These are phyloP conservation scores for Trichoderma aggressivum DNA, from an alignment of 2,329 filamentous ascomycete species.

Conservation along the genomic window DNA sequence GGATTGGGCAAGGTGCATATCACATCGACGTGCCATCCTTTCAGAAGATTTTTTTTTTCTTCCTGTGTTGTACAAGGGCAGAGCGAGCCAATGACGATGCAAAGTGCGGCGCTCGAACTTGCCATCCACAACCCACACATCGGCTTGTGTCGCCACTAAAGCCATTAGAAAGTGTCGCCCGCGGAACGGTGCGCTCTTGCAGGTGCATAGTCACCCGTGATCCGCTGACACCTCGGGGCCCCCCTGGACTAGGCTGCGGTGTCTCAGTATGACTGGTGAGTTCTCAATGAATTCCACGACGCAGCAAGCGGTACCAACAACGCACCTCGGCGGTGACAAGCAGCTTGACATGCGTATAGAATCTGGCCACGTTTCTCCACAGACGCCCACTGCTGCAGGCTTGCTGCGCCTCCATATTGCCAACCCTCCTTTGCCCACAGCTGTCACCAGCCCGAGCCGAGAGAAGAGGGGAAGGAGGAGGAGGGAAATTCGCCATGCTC, in stretches of 20 bases:
- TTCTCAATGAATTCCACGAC: neutral
- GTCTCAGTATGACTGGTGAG: neutral
- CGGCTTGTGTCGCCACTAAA: conserved; percentile 17
- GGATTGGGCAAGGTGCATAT: conserved; percentile 1
- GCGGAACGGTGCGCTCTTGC: conserved; percentile 38
- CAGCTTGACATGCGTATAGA: conserved; percentile 24
- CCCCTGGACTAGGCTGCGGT: conserved; percentile 13
- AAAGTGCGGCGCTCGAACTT: neutral
- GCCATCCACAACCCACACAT: conserved; percentile 4
- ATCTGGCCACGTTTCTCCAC: conserved; percentile 30
- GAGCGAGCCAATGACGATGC: neutral
- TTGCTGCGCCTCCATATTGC: conserved; percentile 19
- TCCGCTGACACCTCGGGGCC: conserved; percentile 26
- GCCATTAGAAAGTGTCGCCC: conserved; percentile 15
- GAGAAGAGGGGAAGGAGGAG: neutral
- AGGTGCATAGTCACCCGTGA: conserved; percentile 36
- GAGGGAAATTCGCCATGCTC: neutral
- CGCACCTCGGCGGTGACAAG: neutral
- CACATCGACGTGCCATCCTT: neutral
- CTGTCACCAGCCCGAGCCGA: neutral
- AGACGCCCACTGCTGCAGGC: conserved; percentile 16
- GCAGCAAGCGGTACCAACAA: neutral
- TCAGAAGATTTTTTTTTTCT: neutral
- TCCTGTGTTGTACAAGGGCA: neutral
- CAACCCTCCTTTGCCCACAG: neutral